Conservation (phyloP, 345 rosid species). For the Boechera retrofracta region DNA sequence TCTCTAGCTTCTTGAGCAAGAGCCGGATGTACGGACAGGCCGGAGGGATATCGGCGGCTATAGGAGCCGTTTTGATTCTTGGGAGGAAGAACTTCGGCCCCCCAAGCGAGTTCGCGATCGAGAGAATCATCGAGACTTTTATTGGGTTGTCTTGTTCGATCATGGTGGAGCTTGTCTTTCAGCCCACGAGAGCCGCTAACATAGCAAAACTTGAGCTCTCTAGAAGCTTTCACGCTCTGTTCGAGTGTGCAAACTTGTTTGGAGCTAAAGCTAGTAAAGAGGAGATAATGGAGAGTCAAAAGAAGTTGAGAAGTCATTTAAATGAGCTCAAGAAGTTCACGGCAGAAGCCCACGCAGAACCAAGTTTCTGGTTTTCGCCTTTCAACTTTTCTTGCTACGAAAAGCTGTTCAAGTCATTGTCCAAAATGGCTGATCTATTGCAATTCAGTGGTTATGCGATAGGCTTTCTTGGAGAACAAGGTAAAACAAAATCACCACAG, state of each 20-base stretch:
- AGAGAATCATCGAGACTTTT: conserved; percentile 83
- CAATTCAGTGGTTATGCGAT: conserved; percentile 56
- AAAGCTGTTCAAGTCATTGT: conserved; percentile 60
- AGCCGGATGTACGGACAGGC: conserved; percentile 87
- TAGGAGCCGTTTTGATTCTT: conserved; percentile 79
- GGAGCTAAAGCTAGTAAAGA: conserved; percentile 47
- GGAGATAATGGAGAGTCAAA: conserved; percentile 52
- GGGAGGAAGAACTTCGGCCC: conserved; percentile 81
- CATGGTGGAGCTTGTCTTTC: conserved; percentile 61
- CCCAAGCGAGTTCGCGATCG: conserved; percentile 84
- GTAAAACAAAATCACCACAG: conserved; percentile 42
- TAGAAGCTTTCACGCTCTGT: conserved; percentile 52
- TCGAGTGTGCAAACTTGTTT: conserved; percentile 52
- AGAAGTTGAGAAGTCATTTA: conserved; percentile 53
- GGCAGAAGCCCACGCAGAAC: conserved; percentile 85
- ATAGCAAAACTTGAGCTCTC: conserved; percentile 65
- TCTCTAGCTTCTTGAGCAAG: conserved; percentile 65
- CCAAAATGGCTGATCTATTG: conserved; percentile 68
- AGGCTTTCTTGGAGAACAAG: conserved; percentile 55
- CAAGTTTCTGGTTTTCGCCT: conserved; percentile 84
- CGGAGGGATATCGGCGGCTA: conserved; percentile 79
- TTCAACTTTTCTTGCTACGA: conserved; percentile 63
- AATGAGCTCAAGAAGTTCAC: conserved; percentile 57
- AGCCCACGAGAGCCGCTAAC: conserved; percentile 75
- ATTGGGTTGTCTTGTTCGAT: conserved; percentile 81